Conservation (phyloP, 2,329 filamentous ascomycete species). For the Hymenoscyphus scutula region DNA sequence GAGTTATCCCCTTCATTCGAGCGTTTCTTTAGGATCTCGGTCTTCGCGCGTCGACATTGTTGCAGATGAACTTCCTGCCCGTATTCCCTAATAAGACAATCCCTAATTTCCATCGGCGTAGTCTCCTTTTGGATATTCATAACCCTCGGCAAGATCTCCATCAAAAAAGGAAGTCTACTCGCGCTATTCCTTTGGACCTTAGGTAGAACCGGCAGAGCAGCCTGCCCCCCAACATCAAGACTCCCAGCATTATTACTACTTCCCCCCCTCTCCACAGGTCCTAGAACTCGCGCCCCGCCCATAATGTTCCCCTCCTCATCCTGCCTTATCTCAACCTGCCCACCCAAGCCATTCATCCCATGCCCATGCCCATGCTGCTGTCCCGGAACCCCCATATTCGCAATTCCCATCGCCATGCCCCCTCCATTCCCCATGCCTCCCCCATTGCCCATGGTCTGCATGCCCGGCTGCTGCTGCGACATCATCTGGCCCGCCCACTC, state of each 20-base stretch:
- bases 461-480: not conserved
- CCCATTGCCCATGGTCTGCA: slow-evolving; percentile 15
- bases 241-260: slow-evolving; percentile 1
- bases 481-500: slow-evolving; percentile 16
- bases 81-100: slow-evolving; percentile 47
- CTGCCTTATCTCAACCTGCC: slow-evolving; percentile 30
- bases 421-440: slow-evolving; percentile 6
- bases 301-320: slow-evolving; percentile 34
- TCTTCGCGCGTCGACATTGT: slow-evolving; percentile 36
- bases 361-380: slow-evolving; percentile 20
- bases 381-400: slow-evolving; percentile 12
- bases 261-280: slow-evolving; percentile 20
- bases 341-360: slow-evolving; percentile 3
- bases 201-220: slow-evolving; percentile 30
- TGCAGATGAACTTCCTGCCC: slow-evolving; percentile 36
- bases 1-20: slow-evolving; percentile 13
- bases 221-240: not conserved
- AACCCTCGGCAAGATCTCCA: slow-evolving; percentile 58
- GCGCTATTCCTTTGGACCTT: slow-evolving; percentile 37
- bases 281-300: slow-evolving; percentile 32
- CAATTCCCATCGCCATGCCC: slow-evolving; percentile 20
- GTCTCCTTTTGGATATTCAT: slow-evolving; percentile 58
- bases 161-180: slow-evolving; percentile 50
- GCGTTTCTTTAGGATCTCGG: slow-evolving; percentile 35
- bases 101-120: slow-evolving; percentile 57